Base-by-base conservation (phyloP, 192 early-diverging fungal species). In the Coemansia furcata region DNA sequence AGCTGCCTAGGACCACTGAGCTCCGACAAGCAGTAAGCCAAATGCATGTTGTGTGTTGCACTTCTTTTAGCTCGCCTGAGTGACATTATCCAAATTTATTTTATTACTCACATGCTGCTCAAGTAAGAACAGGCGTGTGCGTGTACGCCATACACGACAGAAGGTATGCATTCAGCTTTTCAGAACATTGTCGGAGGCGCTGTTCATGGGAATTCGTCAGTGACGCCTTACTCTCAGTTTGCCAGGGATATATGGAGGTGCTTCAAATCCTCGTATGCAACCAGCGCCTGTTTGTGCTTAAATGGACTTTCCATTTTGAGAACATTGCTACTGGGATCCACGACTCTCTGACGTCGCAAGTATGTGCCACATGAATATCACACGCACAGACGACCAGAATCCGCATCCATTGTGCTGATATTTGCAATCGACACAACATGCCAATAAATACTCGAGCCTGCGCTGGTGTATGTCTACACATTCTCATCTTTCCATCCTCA, bases 1-100 rank as follows among this genome's bases (percentile, higher is more conserved):
- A 83, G 80, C 76, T 83, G 80, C 57, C 80, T 83, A n/a, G 79
- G 61, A 30, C 71, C 79, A 1, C 68, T 82, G 10, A 49, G 50
- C 38, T 33, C 62, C 35, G 47, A 64, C 4, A 57, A 60, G 23
- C 36, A 36, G 42, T 52, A 39, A 50, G 47, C 47, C 29, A 58
- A 14, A 35, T 14, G 29, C 55, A 9, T 17, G 21, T 35, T 47
- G 46, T 15, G 14, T 42, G 39, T 42, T 42, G 39, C 46, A 23
- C 46, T 21, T 7, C 19, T 23, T 47, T 19, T 47, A 47, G 46
- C 6, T 47, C 46, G 19, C 21, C n/a, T 23, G 21, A 47, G 10
- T 7, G 46, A 23, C 7, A 21, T 21, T 9, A n/a, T 23, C 21
- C 19, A 47, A 19, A 2, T 42, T 42, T 42, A 7, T n/a, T 21